Evolutionary conservation across 768 basidiomycete genomes (phyloP), one percentile per base, ranked within the genome.

Genomic region (Suillus spraguei): DNA sequence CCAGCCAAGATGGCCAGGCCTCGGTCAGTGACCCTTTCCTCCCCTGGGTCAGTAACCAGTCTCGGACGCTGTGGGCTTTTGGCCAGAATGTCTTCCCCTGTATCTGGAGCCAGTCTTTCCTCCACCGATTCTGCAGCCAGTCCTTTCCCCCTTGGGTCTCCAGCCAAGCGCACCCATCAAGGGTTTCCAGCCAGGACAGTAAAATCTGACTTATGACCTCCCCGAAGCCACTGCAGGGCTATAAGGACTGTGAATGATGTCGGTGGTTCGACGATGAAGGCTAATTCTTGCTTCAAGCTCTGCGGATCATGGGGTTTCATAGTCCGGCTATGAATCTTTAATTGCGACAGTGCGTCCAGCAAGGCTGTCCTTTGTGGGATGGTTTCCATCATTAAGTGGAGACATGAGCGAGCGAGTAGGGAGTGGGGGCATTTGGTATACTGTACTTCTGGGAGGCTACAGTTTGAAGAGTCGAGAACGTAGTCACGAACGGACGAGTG

Each of bases 1-100:
- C 47, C 47, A 47, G 47, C 47, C 47, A 47, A 24, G 47, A 47
- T 47, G 47, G 47, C 47, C 47, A 47, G 13, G 47, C 47, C 22
- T 47, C 47, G 7, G 22, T 47, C 47, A 47, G 13, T 2, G 22
- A 47, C 13, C 47, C 47, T 24, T 47, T 47, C 47, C 47, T 47
- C 13, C 47, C 47, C 22, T 47, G 22, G 47, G 47, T 24, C 1
- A 47, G 47, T 2, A 47, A 13, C 47, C 47, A 47, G 47, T 47
- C 47, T 24, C 22, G 47, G 47, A 47, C 47, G 47, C 47, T 47
- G 2, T 47, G 47, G 11, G 22, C 47, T 4, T 47, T 47, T 22
- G 47, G 47, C 22, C 13, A 47, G 47, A 47, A 47, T 2, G 11
- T 47, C 7, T 47, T 47, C 47, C 47, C 47, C 28, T 32, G 49